These are phyloP conservation scores for Gliomastix tumulicola DNA, from an alignment of 2,329 filamentous ascomycete species.

Conservation along the genomic window DNA sequence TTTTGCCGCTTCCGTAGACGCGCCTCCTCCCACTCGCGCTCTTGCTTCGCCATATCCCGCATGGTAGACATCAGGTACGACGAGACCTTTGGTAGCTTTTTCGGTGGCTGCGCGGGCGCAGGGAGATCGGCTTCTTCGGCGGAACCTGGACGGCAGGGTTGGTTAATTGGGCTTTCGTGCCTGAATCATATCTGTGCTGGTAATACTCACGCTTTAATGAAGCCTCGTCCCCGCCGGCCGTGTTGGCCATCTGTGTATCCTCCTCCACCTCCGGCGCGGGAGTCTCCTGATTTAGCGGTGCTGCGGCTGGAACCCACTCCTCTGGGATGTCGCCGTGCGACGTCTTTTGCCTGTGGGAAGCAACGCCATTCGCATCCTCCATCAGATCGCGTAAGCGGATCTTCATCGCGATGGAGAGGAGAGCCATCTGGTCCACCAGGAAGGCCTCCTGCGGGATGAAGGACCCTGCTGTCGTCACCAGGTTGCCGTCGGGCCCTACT, in stretches of 20 bases:
- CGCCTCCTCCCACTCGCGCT: constrained; percentile 67
- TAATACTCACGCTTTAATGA: constrained; percentile 51
- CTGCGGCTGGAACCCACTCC: constrained; percentile 69
- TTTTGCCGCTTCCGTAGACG: constrained; percentile 61
- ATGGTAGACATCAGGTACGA: constrained; percentile 46
- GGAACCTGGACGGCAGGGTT: constrained; percentile 33
- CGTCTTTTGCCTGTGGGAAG: constrained; percentile 65
- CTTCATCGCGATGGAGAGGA: constrained; percentile 77
- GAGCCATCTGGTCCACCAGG: constrained; percentile 73
- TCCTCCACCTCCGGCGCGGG: constrained; percentile 16
- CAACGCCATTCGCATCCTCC: constrained; percentile 67
- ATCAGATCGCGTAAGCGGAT: constrained; percentile 70
- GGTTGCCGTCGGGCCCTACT: constrained; percentile 51
- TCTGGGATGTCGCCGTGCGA: constrained; percentile 73
- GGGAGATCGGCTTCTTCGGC: too few relatives aligned
- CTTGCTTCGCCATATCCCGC: constrained; percentile 55
- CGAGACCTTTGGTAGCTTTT: constrained; percentile 40
- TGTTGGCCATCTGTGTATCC: constrained; percentile 23
- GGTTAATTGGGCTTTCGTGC: too few relatives aligned
- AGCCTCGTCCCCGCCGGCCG: constrained; percentile 32
- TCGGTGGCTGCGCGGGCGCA: too few relatives aligned
- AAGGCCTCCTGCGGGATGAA: constrained; percentile 71
- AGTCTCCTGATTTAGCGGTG: constrained; percentile 34
- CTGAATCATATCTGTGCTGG: too few relatives aligned
- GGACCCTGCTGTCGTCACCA: constrained; percentile 57